These are phyloP conservation scores for Clarkia xantiana DNA, from an alignment of 345 rosid species.

Conservation along the genomic window DNA sequence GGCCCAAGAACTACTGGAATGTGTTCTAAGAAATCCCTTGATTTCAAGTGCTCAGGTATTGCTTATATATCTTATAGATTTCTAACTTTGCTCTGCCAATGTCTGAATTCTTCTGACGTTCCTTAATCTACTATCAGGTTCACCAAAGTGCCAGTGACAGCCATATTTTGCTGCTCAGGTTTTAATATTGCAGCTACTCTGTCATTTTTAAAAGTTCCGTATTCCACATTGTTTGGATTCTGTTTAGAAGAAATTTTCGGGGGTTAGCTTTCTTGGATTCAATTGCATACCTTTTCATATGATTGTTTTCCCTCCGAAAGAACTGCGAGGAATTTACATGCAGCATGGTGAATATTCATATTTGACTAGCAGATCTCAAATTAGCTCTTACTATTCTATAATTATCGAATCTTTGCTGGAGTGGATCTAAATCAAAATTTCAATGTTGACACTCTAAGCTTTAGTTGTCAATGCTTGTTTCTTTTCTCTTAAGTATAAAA, in stretches of 20 bases:
- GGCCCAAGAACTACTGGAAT: slow-evolving; percentile 62
- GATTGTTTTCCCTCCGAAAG: too few relatives aligned
- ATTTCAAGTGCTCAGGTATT: slow-evolving; percentile 56
- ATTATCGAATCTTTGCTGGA: too few relatives aligned
- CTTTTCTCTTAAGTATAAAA: too few relatives aligned
- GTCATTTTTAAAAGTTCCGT: not conserved
- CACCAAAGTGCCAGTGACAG: slow-evolving; percentile 47
- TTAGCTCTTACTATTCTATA: too few relatives aligned
- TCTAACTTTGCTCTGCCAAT: not conserved
- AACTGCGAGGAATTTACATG: too few relatives aligned
- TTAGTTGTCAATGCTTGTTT: too few relatives aligned
- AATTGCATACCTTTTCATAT: too few relatives aligned
- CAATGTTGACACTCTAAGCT: too few relatives aligned
- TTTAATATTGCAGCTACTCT: slow-evolving; percentile 3
- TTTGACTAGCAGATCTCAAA: too few relatives aligned
- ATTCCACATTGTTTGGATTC: not conserved
- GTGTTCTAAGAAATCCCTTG: slow-evolving; percentile 72
- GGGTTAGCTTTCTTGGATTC: too few relatives aligned
- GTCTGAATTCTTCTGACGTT: not conserved
- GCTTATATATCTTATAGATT: slow-evolving; percentile 2
- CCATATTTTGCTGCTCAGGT: slow-evolving; percentile 90
- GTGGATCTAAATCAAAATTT: too few relatives aligned
- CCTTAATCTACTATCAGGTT: slow-evolving; percentile 30
- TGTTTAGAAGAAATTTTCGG: not conserved
- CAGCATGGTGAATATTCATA: too few relatives aligned